phyloP scores from a whole-genome alignment of 768 basidiomycete genomes.

The Suillus americanus region DNA sequence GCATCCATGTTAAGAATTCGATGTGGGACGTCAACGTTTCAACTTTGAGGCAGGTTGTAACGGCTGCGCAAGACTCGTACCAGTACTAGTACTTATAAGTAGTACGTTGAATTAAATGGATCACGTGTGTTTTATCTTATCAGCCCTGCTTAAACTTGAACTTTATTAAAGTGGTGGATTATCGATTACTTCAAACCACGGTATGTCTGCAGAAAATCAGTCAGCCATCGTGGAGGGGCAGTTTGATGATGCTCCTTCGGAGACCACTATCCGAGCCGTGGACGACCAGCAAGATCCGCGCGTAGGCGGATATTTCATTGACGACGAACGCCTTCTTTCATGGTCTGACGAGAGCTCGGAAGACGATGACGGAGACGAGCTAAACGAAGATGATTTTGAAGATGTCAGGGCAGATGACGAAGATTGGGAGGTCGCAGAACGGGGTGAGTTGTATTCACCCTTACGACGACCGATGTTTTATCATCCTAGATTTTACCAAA shows the following conservation, averaged over 20 bases:
- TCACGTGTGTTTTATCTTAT: conserved; percentile 2
- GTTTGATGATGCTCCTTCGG: conserved; percentile 53
- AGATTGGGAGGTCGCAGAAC: conserved; percentile 84
- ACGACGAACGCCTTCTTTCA: conserved; percentile 33
- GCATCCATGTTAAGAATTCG: conserved; percentile 19
- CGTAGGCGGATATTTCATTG: conserved; percentile 43
- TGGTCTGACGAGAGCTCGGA: conserved; percentile 32
- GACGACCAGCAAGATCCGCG: conserved; percentile 19
- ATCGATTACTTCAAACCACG: background rate
- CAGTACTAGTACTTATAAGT: too few species aligned
- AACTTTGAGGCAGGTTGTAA: background rate
- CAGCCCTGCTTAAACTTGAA: background rate
- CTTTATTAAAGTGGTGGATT: background rate
- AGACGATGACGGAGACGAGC: conserved; percentile 19
- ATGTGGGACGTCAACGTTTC: background rate
- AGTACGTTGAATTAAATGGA: too few species aligned
- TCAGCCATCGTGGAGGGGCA: conserved; percentile 47
- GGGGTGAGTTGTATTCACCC: conserved; percentile 48
- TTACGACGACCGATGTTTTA: background rate
- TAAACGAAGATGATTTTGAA: conserved; percentile 52
- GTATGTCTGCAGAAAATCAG: conserved; percentile 20
- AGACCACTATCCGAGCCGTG: conserved; percentile 23
- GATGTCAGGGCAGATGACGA: conserved; percentile 76
- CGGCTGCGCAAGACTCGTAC: too few species aligned
- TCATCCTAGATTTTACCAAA: conserved; percentile 87